Conservation (phyloP, 257 asterid genomes). For the Salvia miltiorrhiza region DNA sequence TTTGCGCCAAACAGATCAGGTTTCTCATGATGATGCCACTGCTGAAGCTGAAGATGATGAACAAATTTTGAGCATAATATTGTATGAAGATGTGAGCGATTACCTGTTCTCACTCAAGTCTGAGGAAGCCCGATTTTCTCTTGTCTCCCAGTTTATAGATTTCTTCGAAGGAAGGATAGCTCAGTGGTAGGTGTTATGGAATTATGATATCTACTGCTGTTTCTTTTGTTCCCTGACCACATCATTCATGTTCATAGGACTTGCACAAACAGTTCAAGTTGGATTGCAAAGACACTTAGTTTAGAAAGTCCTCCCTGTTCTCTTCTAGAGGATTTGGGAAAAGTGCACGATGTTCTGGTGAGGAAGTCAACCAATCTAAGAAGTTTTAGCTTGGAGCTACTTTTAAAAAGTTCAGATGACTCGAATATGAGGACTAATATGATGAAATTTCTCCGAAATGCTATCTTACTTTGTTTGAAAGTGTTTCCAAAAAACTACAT, state of each 20-base stretch:
- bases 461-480: conserved; percentile 69
- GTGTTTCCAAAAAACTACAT: conserved; percentile 75
- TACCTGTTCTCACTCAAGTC: conserved; percentile 77
- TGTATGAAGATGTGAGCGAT: conserved; percentile 85
- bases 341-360: conserved; percentile 40
- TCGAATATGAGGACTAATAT: conserved; percentile 56
- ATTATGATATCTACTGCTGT: conserved; percentile 3
- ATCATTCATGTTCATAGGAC: conserved; percentile 49
- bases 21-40: conserved; percentile 31
- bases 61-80: conserved; percentile 68
- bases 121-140: conserved; percentile 73
- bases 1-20: conserved; percentile 33
- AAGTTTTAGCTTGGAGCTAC: conserved; percentile 50
- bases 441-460: conserved; percentile 83
- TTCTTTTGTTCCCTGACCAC: conserved; percentile 13
- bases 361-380: conserved; percentile 32
- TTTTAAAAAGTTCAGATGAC: conserved; percentile 51
- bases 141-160: conserved; percentile 74
- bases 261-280: conserved; percentile 85
- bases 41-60: conserved; percentile 68
- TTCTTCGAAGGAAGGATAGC: conserved; percentile 85
- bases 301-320: conserved; percentile 62
- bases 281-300: conserved; percentile 65
- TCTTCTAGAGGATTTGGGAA: conserved; percentile 55
- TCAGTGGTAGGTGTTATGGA: conserved; percentile 69